These are phyloP conservation scores for Pythium rishiriense DNA, from an alignment of 352 stramenopile species.

Conservation along the genomic window DNA sequence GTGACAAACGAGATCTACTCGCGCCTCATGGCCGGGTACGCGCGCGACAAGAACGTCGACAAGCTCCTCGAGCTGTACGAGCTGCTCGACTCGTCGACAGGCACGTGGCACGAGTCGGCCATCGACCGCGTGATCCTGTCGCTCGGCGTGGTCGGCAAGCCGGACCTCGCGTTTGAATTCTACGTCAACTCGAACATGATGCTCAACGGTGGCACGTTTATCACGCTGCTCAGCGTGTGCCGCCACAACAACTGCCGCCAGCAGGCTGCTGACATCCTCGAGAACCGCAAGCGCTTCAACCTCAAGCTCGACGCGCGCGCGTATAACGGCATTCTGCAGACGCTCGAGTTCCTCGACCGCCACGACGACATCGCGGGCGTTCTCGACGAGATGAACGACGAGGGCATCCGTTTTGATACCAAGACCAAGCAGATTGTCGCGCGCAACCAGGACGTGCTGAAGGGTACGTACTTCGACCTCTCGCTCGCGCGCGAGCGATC, in stretches of 20 bases:
- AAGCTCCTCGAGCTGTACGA: constrained; percentile 57
- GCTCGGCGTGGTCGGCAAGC: constrained; percentile 62
- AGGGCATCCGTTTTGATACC: constrained; percentile 56
- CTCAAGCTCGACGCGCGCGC: constrained; percentile 61
- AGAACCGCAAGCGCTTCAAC: constrained; percentile 79
- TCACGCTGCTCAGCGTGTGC: constrained; percentile 69
- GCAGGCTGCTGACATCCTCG: constrained; percentile 69
- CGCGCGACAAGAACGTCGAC: constrained; percentile 40
- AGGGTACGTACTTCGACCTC: constrained; percentile 43
- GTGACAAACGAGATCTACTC: constrained; percentile 72
- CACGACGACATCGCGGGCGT: constrained; percentile 56
- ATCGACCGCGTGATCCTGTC: constrained; percentile 73
- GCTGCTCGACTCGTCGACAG: constrained; percentile 56
- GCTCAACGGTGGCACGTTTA: constrained; percentile 67
- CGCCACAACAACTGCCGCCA: constrained; percentile 68
- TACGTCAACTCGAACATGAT: constrained; percentile 84
- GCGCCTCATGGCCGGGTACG: constrained; percentile 57
- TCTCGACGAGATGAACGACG: constrained; percentile 63
- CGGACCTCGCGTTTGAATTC: constrained; percentile 69
- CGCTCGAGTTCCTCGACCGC: constrained; percentile 71
- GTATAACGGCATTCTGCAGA: constrained; percentile 76
- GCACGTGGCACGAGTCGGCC: constrained; percentile 64
- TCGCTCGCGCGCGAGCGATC: constrained; percentile 30
- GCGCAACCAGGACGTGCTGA: constrained; percentile 47
- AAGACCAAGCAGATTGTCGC: constrained; percentile 59